These are phyloP conservation scores for Stephanodiscus triporus DNA, from an alignment of 108 stramenopile genomes.

Conservation along the genomic window DNA sequence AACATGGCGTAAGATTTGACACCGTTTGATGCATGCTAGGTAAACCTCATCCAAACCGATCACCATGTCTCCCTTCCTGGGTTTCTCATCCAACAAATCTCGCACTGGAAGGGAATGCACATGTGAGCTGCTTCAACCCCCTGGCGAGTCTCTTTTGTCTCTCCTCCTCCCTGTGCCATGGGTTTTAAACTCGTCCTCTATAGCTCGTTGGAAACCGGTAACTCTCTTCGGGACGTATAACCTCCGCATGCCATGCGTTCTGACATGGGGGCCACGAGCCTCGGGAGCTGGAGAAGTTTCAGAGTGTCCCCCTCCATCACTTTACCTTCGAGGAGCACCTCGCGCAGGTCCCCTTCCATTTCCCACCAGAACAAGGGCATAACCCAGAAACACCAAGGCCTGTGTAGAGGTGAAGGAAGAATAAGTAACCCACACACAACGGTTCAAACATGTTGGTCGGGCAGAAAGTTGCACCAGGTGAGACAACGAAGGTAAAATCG, in stretches of 20 bases:
- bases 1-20: too few species aligned
- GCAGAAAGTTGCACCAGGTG: slow-evolving; percentile 20
- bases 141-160: not conserved
- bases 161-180: slow-evolving; percentile 11
- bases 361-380: slow-evolving; percentile 22
- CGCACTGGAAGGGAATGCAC: slow-evolving; percentile 55
- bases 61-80: not conserved
- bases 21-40: not conserved
- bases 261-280: too few species aligned
- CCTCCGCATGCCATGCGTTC: slow-evolving; percentile 13
- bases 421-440: slow-evolving; percentile 27
- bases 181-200: slow-evolving; percentile 3
- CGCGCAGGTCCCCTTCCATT: slow-evolving; percentile 25
- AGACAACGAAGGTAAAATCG: slow-evolving; percentile 8
- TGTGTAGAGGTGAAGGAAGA: slow-evolving; percentile 29
- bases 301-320: slow-evolving; percentile 18
- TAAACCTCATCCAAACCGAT: not conserved
- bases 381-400: slow-evolving; percentile 27
- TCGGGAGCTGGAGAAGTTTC: slow-evolving; percentile 14
- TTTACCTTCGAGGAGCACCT: slow-evolving; percentile 2
- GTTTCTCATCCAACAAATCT: slow-evolving; percentile 53
- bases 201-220: not conserved
- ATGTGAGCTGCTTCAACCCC: slow-evolving; percentile 25
- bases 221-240: slow-evolving; percentile 13
- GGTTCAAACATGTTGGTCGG: slow-evolving; percentile 36